These are phyloP conservation scores for Russula abietina DNA, from an alignment of 768 basidiomycete species.

Conservation along the genomic window DNA sequence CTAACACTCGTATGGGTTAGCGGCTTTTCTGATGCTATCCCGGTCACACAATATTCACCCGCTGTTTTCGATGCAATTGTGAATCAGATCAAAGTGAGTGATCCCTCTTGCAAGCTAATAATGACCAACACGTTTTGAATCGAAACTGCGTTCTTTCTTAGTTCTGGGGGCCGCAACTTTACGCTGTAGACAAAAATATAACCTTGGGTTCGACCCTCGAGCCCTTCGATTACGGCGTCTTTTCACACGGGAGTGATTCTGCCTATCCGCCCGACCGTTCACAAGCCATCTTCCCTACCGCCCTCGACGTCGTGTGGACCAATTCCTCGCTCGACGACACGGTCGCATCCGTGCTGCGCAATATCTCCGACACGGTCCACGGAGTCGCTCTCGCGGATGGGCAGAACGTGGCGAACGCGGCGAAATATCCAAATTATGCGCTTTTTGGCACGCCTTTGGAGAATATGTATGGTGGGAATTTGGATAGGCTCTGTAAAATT, in stretches of 20 bases:
- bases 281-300: slow-evolving; percentile 7
- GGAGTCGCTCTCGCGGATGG: slow-evolving; percentile 20
- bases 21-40: neutral
- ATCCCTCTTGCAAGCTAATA: neutral
- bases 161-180: neutral
- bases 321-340: slow-evolving; percentile 34
- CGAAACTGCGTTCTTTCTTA: neutral
- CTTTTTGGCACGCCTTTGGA: neutral
- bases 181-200: neutral
- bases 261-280: slow-evolving; percentile 18
- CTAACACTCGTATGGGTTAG: neutral
- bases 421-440: neutral
- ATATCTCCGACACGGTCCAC: neutral
- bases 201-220: neutral
- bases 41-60: neutral
- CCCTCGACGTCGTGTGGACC: neutral
- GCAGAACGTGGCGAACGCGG: slow-evolving; percentile 12
- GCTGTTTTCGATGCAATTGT: neutral
- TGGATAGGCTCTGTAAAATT: neutral
- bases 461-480: neutral
- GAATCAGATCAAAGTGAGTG: slow-evolving; percentile 5
- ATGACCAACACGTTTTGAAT: too few species aligned
- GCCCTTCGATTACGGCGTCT: neutral
- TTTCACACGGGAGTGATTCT: slow-evolving; percentile 11
- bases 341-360: slow-evolving; percentile 37